These are phyloP conservation scores for Claviceps sp. DNA, from an alignment of 2,329 filamentous ascomycete species.

Conservation along the genomic window DNA sequence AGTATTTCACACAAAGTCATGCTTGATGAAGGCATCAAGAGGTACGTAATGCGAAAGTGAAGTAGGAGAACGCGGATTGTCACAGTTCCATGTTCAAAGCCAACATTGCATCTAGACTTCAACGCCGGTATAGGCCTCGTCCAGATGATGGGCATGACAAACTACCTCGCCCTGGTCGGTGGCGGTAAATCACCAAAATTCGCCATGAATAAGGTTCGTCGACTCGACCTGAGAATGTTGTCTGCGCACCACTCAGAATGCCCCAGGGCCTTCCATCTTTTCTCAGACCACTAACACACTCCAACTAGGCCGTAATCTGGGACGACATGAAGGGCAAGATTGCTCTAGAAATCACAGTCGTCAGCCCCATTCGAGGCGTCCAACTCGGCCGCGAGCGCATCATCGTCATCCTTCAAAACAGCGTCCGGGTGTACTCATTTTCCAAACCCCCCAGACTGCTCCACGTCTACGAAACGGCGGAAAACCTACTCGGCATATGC, in stretches of 20 bases:
- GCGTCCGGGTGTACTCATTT: constrained; percentile 69
- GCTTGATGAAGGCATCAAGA: constrained; percentile 47
- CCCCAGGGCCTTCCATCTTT: background rate
- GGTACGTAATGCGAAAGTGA: constrained; percentile 16
- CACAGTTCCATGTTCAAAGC: background rate
- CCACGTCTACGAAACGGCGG: constrained; percentile 69
- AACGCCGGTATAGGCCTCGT: constrained; percentile 70
- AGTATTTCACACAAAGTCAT: constrained; percentile 65
- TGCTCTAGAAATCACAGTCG: constrained; percentile 66
- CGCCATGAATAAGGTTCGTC: constrained; percentile 63
- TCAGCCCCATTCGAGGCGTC: constrained; percentile 68
- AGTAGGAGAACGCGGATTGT: background rate
- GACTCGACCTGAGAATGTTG: background rate
- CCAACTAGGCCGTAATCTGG: constrained; percentile 64
- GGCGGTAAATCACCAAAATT: constrained; percentile 78
- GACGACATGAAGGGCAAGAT: constrained; percentile 66
- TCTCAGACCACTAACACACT: background rate
- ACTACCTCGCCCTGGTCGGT: constrained; percentile 80
- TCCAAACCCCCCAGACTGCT: constrained; percentile 56
- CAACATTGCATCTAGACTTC: constrained; percentile 41
- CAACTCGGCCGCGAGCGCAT: constrained; percentile 65
- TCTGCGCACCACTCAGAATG: background rate
- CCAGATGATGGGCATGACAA: constrained; percentile 76
- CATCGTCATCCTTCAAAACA: constrained; percentile 69
- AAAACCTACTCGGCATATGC: constrained; percentile 72